A percentile compares a stretch with the other conserved stretches of the same genome.
These are phyloP conservation scores for Botryobasidium botryosum DNA, from an alignment of 768 basidiomycete species.

Conservation along the genomic window DNA sequence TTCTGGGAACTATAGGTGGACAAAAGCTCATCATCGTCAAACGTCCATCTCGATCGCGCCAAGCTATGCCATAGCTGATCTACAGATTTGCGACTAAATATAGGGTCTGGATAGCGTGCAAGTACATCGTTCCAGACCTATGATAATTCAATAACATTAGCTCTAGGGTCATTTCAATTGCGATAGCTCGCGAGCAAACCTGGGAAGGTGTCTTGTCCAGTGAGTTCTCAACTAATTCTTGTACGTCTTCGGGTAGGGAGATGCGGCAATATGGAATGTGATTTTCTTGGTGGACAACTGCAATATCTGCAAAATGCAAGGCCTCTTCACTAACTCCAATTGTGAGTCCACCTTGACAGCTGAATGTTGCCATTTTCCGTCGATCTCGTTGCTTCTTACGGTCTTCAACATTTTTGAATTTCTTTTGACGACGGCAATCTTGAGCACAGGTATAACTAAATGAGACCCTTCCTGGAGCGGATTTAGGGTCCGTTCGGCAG, in stretches of 20 bases:
- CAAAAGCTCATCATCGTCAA: neutral
- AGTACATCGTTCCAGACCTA: conserved; percentile 3
- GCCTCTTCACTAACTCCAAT: conserved; percentile 1
- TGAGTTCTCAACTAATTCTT: conserved; percentile 8
- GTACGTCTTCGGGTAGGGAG: conserved; percentile 10
- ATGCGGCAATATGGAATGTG: conserved; percentile 19
- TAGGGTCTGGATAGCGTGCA: neutral
- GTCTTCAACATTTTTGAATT: conserved; percentile 10
- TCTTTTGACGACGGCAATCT: conserved; percentile 10
- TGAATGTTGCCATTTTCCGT: conserved; percentile 16
- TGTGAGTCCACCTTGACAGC: conserved; percentile 17
- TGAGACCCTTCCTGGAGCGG: conserved; percentile 10
- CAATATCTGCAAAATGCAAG: conserved; percentile 6
- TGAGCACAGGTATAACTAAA: conserved; percentile 12
- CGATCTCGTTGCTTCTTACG: conserved; percentile 16
- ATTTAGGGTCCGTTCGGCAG: no score
- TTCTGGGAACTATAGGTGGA: no score
- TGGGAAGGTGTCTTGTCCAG: conserved; percentile 8
- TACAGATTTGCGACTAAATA: neutral
- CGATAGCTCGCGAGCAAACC: conserved; percentile 8
- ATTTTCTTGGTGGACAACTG: conserved; percentile 14
- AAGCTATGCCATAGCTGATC: conserved; percentile 14
- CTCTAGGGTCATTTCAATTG: neutral
- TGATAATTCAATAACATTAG: neutral
- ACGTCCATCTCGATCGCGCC: neutral